Evolutionary conservation across 2,329 filamentous ascomycete species (phyloP).

Genomic region (Colletotrichum sp.): DNA sequence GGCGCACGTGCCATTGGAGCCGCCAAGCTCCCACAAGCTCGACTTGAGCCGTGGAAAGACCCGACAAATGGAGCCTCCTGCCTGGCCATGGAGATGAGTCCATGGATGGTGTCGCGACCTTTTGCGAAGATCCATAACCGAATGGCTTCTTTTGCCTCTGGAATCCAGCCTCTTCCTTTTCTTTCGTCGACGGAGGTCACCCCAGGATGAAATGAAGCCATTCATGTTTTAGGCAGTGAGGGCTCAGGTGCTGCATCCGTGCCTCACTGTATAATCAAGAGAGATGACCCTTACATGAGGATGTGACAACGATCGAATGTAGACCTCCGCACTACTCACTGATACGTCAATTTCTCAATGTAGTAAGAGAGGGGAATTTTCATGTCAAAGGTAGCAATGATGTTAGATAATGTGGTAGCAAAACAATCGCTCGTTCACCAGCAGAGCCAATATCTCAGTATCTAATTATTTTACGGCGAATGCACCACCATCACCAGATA

Average conservation of each 20-base stretch:
- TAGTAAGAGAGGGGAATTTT: fast-evolving
- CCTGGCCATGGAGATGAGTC: not conserved
- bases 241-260: not conserved
- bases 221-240: not conserved
- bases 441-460: not conserved
- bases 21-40: not conserved
- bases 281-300: not conserved
- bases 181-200: not conserved
- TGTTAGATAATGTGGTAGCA: not conserved
- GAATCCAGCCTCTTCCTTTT: not conserved
- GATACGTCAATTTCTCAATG: not conserved
- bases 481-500: not conserved
- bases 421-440: not conserved
- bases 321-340: not conserved
- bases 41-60: slow-evolving; percentile 4
- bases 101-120: not conserved
- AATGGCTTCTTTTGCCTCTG: not conserved
- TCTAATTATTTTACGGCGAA: not conserved
- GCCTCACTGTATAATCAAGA: not conserved
- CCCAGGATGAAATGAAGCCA: not conserved
- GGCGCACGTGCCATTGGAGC: slow-evolving; percentile 11
- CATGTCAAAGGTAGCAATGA: not conserved
- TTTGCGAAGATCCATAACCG: not conserved
- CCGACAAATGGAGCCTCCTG: not conserved
- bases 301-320: not conserved